Conservation (phyloP, 1,284 basidiomycete genomes). For the Pyrrhoderma lamaoense region DNA sequence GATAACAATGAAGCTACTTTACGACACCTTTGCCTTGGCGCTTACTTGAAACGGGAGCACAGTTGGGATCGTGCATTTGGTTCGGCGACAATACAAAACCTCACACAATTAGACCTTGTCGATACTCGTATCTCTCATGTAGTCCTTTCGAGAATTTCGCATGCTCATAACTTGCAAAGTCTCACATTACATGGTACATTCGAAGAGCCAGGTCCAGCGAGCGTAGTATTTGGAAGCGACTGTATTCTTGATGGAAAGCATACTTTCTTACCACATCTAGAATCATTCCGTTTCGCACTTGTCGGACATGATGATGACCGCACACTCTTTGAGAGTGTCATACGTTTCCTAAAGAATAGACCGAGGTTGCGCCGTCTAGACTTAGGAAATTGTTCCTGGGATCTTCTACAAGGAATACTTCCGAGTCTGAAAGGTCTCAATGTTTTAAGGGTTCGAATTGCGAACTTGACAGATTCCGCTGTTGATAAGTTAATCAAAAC, state of each 20-base stretch:
- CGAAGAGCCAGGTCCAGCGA: constrained; percentile 48
- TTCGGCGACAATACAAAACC: constrained; percentile 50
- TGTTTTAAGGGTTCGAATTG: constrained; percentile 48
- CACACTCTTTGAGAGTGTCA: constrained; percentile 44
- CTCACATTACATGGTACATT: constrained; percentile 59
- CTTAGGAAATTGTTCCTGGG: constrained; percentile 57
- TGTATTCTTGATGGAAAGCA: constrained; percentile 49
- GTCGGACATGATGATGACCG: constrained; percentile 54
- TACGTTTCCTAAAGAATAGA: constrained; percentile 43
- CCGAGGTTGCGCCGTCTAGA: constrained; percentile 46
- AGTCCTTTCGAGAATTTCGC: constrained; percentile 53
- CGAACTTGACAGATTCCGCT: constrained; percentile 35
- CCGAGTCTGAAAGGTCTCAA: constrained; percentile 42
- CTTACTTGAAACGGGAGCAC: constrained; percentile 53
- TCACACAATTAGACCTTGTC: constrained; percentile 60
- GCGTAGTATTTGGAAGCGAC: constrained; percentile 56
- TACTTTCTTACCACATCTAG: constrained; percentile 53
- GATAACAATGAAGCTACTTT: constrained; percentile 51
- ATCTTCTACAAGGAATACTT: constrained; percentile 43
- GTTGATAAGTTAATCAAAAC: constrained; percentile 34
- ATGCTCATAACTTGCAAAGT: constrained; percentile 49
- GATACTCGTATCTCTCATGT: constrained; percentile 57
- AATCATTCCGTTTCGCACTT: constrained; percentile 53
- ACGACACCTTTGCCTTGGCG: constrained; percentile 55
- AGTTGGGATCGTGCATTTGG: constrained; percentile 60